Base-by-base conservation (phyloP, 768 basidiomycete species). In the Lactarius tabidus region DNA sequence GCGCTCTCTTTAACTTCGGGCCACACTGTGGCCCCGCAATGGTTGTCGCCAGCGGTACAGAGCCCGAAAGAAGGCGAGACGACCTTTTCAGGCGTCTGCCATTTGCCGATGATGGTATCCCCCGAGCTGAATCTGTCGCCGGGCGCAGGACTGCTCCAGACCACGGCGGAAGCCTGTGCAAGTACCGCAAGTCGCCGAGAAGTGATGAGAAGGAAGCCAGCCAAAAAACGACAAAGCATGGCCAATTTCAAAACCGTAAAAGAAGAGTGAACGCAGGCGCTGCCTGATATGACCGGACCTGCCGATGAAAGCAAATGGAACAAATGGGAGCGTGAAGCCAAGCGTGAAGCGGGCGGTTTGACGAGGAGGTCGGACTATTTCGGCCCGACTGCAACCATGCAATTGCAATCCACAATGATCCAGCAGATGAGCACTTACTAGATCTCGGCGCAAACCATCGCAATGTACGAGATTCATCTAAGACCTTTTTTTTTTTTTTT, bases 31-130 rank as follows among this genome's bases (percentile, higher is more conserved):
- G 58, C 41, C 0, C 74, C 74, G 52, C 74, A 75, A 6, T 63
- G 62, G 52, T 53, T 56, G 43, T 60, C 59, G 18, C 66, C 63
- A 15, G 63, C 62, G 8, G 52, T 43, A 61, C 78, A 79, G 18
- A 79, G 72, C 53, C 70, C 71, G 66, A 79, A 75, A 0, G 76
- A 73, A 9, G 77, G 78, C 12, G 76, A 75, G 17, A 72, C 70
- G 28, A 76, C 66, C 4, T 69, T 56, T 28, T 70, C 60, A 1
- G 69, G 57, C 2, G 72, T 52, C 23, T 57, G 70, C 78, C 78
- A 78, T 41, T 73, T 65, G 14, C 70, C 75, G 45, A 73, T 62
- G 35, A 79, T 73, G 2, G 69, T 72, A 54, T 78, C 76, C 14
- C 74, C 75, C 1, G 75, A 64, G 12, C 56, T 67, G 59, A 69